Conservation (phyloP, 139 green algal genomes). For the Penium margaritaceum region DNA sequence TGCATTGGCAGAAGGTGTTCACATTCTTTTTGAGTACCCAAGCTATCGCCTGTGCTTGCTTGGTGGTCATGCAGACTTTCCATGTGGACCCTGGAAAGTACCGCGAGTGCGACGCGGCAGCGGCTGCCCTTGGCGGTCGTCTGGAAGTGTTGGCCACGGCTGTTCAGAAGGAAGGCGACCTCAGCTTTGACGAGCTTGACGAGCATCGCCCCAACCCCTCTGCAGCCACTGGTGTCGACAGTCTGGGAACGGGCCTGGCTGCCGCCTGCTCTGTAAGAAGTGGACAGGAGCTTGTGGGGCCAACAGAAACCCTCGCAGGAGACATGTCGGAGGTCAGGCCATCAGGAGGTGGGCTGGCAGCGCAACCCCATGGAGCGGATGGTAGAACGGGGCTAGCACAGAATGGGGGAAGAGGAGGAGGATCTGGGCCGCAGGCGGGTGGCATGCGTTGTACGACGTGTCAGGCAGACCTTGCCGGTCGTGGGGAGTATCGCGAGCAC, state of each 20-base stretch:
- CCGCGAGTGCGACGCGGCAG: slow-evolving; percentile 67
- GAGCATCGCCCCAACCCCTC: too few species aligned
- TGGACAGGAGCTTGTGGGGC: not conserved
- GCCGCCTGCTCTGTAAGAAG: not conserved
- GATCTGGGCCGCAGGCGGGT: not conserved
- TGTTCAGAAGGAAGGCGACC: slow-evolving; percentile 43
- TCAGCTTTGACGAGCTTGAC: slow-evolving; percentile 10
- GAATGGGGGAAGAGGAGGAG: slow-evolving; percentile 15
- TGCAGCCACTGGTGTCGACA: too few species aligned
- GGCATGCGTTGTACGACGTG: slow-evolving; percentile 43
- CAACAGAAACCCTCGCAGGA: not conserved
- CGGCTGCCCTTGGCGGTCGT: too few species aligned
- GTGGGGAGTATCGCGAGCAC: slow-evolving; percentile 67
- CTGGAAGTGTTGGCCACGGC: slow-evolving; percentile 81
- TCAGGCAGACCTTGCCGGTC: slow-evolving; percentile 47
- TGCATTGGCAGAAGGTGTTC: too few species aligned
- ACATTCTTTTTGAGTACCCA: too few species aligned
- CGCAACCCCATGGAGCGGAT: too few species aligned
- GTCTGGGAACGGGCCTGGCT: not conserved
- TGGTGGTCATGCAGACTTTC: slow-evolving; percentile 29
- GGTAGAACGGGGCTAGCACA: too few species aligned
- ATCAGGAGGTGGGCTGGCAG: not conserved
- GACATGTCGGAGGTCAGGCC: slow-evolving; percentile 6
- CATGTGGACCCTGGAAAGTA: slow-evolving; percentile 78
- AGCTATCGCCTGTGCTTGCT: too few species aligned